Base-by-base conservation (phyloP, 495 filamentous ascomycete genomes). In the Hypoxylon intermedium region DNA sequence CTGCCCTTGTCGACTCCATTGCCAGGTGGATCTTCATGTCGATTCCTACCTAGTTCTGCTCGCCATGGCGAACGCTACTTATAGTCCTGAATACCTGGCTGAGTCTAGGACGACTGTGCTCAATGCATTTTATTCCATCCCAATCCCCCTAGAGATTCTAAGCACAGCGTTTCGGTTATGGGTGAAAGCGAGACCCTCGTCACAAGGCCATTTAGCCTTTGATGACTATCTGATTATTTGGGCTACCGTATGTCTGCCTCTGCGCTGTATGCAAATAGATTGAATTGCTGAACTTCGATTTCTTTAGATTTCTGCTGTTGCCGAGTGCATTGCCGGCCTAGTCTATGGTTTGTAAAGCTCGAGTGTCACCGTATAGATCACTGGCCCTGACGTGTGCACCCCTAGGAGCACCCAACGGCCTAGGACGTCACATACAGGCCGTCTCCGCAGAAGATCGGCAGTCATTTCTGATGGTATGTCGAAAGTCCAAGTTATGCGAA, bases 221-320 rank as follows among this genome's bases (percentile, higher is more conserved):
- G 67, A 67, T 33, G 67, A 70, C 23, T 70, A 70, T 34, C 53
- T 70, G 9, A 67, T 70, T 18, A 44, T 70, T 9, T 70, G 55
- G 59, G 67, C 67, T 24, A 70, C 67, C 13, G 59, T 70, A 61
- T 24, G 67, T 40, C 42, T 34, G n/a, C n/a, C n/a, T n/a, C n/a
- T 15, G 21, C 15, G 13, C 30, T 21, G 20, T 18, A 16, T 53
- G n/a, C n/a, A 9, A 38, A 37, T n/a, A 16, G 3, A 40, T 18
- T 30, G 18, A 12, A 4, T 3, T 9, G 9, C 30, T 11, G n/a
- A 16, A 56, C 50, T 21, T 2, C 5, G 7, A 1, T 6, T 12
- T 30, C 6, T 26, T 19, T 28, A 69, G 67, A 53, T 63, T 19
- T 24, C 45, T 20, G 63, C 67, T 15, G 64, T 70, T 13, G 63